Percentiles rank a stretch among this genome's conserved stretches.
phyloP scores from a whole-genome alignment of 2,329 filamentous ascomycete genomes.

The Aureobasidium lini region DNA sequence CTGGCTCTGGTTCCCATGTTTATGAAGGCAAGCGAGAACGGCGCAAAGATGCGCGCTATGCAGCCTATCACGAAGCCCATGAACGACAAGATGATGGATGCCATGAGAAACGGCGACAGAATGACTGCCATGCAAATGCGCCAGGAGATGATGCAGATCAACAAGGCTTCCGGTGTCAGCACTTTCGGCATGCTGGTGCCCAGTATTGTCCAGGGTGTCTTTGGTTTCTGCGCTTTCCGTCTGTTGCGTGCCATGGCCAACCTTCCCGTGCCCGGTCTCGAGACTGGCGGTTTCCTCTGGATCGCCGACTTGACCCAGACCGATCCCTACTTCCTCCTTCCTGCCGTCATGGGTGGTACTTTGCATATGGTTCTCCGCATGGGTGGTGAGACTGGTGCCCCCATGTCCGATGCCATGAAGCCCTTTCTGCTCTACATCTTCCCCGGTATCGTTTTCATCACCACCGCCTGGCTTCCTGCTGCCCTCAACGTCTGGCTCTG shows the following conservation, averaged over 20 bases:
- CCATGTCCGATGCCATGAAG: slow-evolving; percentile 26
- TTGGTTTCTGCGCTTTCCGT: slow-evolving; percentile 76
- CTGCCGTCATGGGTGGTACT: slow-evolving; percentile 34
- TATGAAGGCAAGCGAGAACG: slow-evolving; percentile 53
- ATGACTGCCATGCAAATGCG: slow-evolving; percentile 40
- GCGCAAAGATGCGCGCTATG: slow-evolving; percentile 55
- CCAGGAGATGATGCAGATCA: slow-evolving; percentile 44
- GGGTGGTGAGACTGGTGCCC: slow-evolving; percentile 44
- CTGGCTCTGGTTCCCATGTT: slow-evolving; percentile 58
- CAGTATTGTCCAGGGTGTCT: slow-evolving; percentile 54
- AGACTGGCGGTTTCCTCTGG: slow-evolving; percentile 67
- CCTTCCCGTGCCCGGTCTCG: slow-evolving; percentile 73
- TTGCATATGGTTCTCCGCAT: slow-evolving; percentile 30
- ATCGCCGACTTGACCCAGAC: slow-evolving; percentile 65
- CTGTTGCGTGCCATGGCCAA: slow-evolving; percentile 64
- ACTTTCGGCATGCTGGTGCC: slow-evolving; percentile 46
- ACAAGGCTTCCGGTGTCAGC: slow-evolving; percentile 49
- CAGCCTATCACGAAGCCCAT: slow-evolving; percentile 50
- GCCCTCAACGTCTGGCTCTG: slow-evolving; percentile 59
- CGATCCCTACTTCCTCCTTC: slow-evolving; percentile 74
- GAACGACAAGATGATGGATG: slow-evolving; percentile 46
- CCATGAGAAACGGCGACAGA: slow-evolving; percentile 39
- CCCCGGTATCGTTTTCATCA: slow-evolving; percentile 44
- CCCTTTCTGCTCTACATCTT: slow-evolving; percentile 41
- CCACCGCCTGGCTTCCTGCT: slow-evolving; percentile 50